Percentiles rank a stretch among this genome's conserved stretches.
Evolutionary conservation across 2,329 filamentous ascomycete genomes (phyloP).

Genomic region (Penicillium sp.): DNA sequence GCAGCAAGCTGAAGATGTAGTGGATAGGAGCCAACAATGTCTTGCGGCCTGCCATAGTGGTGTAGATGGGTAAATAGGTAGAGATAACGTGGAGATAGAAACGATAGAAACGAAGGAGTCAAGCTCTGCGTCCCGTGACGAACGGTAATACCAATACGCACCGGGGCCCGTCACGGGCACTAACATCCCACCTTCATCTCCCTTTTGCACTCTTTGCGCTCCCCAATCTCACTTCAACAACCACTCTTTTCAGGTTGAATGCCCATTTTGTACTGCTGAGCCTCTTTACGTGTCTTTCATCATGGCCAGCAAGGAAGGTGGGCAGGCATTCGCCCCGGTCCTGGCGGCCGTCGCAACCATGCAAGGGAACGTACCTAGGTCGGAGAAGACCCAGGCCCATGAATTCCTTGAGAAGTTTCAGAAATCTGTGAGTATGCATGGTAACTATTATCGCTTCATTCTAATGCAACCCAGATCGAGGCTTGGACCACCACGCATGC

Average conservation of each 20-base stretch:
- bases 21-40: conserved; percentile 76
- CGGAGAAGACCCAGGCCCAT: conserved; percentile 85
- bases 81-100: conserved; percentile 2
- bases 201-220: conserved; percentile 12
- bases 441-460: background rate
- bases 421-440: conserved; percentile 72
- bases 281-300: conserved; percentile 10
- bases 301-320: conserved; percentile 69
- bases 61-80: conserved; percentile 6
- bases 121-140: conserved; percentile 26
- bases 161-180: conserved; percentile 15
- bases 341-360: conserved; percentile 87
- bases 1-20: conserved; percentile 91
- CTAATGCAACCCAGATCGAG: conserved; percentile 60
- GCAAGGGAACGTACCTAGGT: conserved; percentile 75
- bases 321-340: conserved; percentile 77
- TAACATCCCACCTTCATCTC: conserved; percentile 25
- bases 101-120: conserved; percentile 8
- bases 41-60: conserved; percentile 58
- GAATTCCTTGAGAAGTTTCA: conserved; percentile 92
- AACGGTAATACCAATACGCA: conserved; percentile 21
- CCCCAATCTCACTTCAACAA: conserved; percentile 7
- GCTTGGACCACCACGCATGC: conserved; percentile 88
- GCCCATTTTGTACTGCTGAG: conserved; percentile 10
- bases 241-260: conserved; percentile 19